Evolutionary conservation across 768 basidiomycete genomes (phyloP), one percentile per base, ranked within the genome.

Genomic region (Rhodotorula babjevae): DNA sequence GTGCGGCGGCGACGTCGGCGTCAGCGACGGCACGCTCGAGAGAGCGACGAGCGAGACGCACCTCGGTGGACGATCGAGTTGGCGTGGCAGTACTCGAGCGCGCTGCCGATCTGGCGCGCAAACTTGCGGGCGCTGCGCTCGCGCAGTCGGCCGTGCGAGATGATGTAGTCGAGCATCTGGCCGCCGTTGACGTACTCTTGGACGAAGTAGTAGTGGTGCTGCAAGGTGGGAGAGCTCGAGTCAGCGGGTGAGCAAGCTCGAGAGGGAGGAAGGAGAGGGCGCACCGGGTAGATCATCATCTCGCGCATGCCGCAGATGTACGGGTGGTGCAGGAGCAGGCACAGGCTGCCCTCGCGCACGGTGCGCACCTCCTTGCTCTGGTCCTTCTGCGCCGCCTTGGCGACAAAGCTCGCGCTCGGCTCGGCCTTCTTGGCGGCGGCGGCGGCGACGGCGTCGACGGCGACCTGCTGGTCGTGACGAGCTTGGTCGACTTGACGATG

Each of bases 111-210:
- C 82, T 99, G 96, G 44, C 96, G 84, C 10, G 96, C 93, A 82
- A 99, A 99, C 84, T 97, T 98, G 77, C 96, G 85, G 31, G 96
- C 96, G 53, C 93, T 92, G 67, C 95, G 87, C 82, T 98, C 96
- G 59, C 96, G 86, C 69, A 98, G 86, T 47, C 96, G 86, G 27
- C 96, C 96, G 78, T 99, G 96, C 78, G 91, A 91, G 83, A 99
- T 99, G 83, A 99, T 98, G 81, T 95, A 99, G 85, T 99, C 96
- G 76, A 99, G 87, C 92, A 99, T 93, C 85, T 99, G 96, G 1
- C 96, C 96, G 46, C 96, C 96, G 77, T 93, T 95, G 82, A 98
- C 92, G 81, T 96, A 97, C 81, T 99, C 96, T 81, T 91, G 93
- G 18, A 97, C 92, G 93, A 99, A 97, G 84, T 98, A 99, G 83